A percentile compares a stretch with the other conserved stretches of the same genome.
These are phyloP conservation scores for Phytophthora europaea DNA, from an alignment of 352 stramenopile species.

Conservation along the genomic window DNA sequence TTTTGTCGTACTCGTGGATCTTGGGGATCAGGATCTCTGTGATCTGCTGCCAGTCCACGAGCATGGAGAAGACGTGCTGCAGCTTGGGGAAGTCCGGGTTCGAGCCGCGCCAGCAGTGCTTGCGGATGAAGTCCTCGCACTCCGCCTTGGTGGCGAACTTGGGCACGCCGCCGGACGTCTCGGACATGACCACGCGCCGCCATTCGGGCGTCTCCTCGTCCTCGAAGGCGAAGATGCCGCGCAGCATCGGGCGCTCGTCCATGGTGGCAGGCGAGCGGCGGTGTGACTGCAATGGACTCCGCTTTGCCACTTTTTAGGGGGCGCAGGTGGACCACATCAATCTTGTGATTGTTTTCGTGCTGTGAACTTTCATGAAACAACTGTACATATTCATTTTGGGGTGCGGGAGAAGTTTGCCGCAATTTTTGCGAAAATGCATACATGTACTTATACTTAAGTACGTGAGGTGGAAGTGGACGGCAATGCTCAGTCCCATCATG, in stretches of 20 bases:
- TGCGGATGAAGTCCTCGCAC: slow-evolving; percentile 90
- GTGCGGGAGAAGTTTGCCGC: too few relatives aligned
- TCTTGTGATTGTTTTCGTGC: not conserved
- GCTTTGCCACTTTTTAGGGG: not conserved
- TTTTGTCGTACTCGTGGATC: slow-evolving; percentile 80
- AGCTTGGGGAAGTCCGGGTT: slow-evolving; percentile 93
- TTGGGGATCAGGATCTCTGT: slow-evolving; percentile 79
- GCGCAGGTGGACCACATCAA: not conserved
- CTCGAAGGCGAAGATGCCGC: slow-evolving; percentile 89
- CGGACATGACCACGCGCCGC: slow-evolving; percentile 73
- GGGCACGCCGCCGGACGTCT: slow-evolving; percentile 75
- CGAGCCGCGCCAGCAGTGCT: slow-evolving; percentile 87
- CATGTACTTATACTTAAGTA: too few relatives aligned
- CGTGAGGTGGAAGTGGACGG: too few relatives aligned
- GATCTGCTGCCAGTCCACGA: slow-evolving; percentile 92
- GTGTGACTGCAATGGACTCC: not conserved
- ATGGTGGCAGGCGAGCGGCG: slow-evolving; percentile 26
- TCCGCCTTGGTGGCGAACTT: slow-evolving; percentile 92
- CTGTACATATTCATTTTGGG: not conserved
- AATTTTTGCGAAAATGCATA: too few relatives aligned
- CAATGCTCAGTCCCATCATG: too few relatives aligned
- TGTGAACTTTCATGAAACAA: not conserved
- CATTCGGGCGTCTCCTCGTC: slow-evolving; percentile 89
- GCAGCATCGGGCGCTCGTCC: slow-evolving; percentile 69
- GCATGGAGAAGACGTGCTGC: slow-evolving; percentile 94